These are phyloP conservation scores for Neofusicoccum cordaticola DNA, from an alignment of 2,329 filamentous ascomycete genomes.

Conservation along the genomic window DNA sequence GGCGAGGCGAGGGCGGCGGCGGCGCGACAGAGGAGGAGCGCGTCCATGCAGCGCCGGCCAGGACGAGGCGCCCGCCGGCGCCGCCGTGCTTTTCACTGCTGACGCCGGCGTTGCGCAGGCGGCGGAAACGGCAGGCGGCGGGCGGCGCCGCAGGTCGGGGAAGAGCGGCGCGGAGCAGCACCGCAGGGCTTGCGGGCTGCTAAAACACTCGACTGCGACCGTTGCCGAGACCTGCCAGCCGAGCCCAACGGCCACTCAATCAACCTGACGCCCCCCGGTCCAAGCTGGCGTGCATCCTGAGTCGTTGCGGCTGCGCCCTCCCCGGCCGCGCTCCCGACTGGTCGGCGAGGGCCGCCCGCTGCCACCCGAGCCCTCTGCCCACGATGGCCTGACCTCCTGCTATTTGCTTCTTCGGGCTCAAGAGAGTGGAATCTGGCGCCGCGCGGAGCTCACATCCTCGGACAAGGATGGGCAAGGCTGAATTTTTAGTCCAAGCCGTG, in stretches of 20 bases:
- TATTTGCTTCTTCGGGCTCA: background rate
- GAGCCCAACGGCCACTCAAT: constrained; percentile 1
- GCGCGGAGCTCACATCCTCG: background rate
- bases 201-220: background rate
- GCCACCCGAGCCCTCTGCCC: constrained; percentile 7
- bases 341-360: constrained; percentile 9
- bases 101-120: background rate
- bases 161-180: background rate
- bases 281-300: background rate
- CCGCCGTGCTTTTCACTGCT: background rate
- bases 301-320: constrained; percentile 3
- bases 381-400: constrained; percentile 14
- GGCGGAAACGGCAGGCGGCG: background rate
- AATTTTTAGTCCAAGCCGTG: background rate
- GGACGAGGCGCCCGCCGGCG: background rate
- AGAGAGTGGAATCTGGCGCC: background rate
- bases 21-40: background rate
- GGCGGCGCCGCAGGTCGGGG: background rate
- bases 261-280: constrained; percentile 4
- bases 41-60: too few species aligned
- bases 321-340: constrained; percentile 4
- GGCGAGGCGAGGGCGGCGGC: background rate
- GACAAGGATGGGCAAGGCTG: constrained; percentile 2
- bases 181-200: background rate
- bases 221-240: background rate